Base-by-base conservation (phyloP, 108 stramenopile genomes). In the Conticribra weissflogii region DNA sequence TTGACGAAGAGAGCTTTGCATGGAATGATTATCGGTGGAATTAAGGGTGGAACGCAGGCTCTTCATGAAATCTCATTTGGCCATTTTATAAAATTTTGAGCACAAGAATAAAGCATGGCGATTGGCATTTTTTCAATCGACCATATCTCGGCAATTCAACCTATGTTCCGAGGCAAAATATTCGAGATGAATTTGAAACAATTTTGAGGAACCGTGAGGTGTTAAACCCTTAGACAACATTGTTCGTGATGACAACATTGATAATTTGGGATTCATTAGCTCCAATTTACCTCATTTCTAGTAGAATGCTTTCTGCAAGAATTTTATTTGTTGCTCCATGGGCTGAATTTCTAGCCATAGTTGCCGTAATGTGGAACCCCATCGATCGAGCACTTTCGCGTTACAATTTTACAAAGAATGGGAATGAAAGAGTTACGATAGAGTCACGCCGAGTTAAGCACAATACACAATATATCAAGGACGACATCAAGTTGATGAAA, bases 41-140 rank as follows among this genome's bases (percentile, higher is more conserved):
- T 48, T 44, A 70, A 70, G 41, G 69, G 69, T 16, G 69, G 69
- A 12, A 70, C 69, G 0, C 69, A 70, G 24, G 69, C 69, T 2
- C 28, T 70, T 16, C 49, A 60, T 34, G 32, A 32, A 2, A 59
- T 60, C 15, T 45, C 60, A 0, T 41, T 49, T 9, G 31, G n/a
- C n/a, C 69, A 27, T 59, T 60, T 52, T 24, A 21, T 31, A 31
- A 34, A 36, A 70, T 70, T 45, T 15, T 70, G 46, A 57, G 14
- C 24, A 36, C 58, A 1, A 21, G 58, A 0, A 70, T 14, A 21
- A 47, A 23, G 1, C 69, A 60, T 52, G 69, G 69, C 4, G 69
- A 70, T 25, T 33, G 59, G 30, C 69, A 70, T 41, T 60, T 59
- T 16, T 59, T 70, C 49, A 70, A 36, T 28, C 19, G 34, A 17